Percentiles rank a stretch among this genome's conserved stretches.
These are phyloP conservation scores for Penicillium sp. DNA, from an alignment of 2,329 filamentous ascomycete species.

Conservation along the genomic window DNA sequence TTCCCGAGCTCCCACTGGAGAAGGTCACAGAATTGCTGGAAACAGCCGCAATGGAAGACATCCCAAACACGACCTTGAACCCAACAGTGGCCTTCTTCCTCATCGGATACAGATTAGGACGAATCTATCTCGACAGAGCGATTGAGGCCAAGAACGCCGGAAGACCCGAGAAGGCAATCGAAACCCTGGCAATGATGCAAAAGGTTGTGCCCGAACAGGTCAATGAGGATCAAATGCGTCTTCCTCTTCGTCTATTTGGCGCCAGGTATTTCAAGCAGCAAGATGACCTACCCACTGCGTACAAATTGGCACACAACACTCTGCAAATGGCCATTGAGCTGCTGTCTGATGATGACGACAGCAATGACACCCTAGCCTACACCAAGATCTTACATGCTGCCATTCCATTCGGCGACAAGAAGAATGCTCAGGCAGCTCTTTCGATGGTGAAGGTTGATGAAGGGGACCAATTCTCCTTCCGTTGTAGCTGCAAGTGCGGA, in stretches of 20 bases:
- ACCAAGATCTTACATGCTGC: conserved; percentile 21
- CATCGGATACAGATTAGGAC: conserved; percentile 1
- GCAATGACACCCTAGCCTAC: conserved; percentile 29
- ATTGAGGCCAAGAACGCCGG: not conserved
- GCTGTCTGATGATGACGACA: conserved; percentile 27
- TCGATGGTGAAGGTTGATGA: conserved; percentile 8
- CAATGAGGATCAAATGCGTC: conserved; percentile 11
- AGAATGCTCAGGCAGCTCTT: conserved; percentile 16
- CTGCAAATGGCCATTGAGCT: conserved; percentile 29
- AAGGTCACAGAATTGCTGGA: not conserved
- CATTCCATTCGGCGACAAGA: conserved; percentile 21
- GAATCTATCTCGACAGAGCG: conserved; percentile 18
- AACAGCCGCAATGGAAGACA: not conserved
- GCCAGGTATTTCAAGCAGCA: conserved; percentile 22
- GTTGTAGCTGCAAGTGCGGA: conserved; percentile 10
- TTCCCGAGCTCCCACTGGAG: not conserved
- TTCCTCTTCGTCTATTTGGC: conserved; percentile 18
- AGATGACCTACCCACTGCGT: conserved; percentile 15
- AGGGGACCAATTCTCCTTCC: not conserved
- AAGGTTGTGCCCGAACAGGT: conserved; percentile 15
- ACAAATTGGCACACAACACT: conserved; percentile 7
- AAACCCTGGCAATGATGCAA: conserved; percentile 11
- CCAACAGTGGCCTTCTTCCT: conserved; percentile 5
- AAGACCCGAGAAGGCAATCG: conserved; percentile 3
- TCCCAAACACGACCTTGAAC: not conserved